A percentile compares a stretch with the other conserved stretches of the same genome.
Conservation (phyloP, 306 rosid genomes). For the Elaeagnus macrophylla region DNA sequence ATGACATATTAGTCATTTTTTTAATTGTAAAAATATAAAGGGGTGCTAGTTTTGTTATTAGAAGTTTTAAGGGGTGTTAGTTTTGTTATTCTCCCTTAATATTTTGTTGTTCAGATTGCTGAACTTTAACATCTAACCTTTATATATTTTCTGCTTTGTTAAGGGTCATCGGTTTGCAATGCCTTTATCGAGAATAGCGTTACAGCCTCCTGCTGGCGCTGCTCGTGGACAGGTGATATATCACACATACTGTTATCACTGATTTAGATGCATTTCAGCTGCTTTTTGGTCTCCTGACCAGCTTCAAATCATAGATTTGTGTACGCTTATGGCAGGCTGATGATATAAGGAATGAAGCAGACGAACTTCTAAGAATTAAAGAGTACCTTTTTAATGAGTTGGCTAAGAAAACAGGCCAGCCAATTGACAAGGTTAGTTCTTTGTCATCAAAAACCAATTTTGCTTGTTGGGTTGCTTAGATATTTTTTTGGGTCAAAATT, state of each 20-base stretch:
- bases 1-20: too few relatives aligned
- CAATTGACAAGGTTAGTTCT: constrained; percentile 70
- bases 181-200: constrained; percentile 76
- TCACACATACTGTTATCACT: background rate
- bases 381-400: constrained; percentile 68
- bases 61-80: too few relatives aligned
- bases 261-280: background rate
- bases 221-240: constrained; percentile 84
- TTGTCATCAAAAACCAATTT: constrained; percentile 3
- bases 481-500: too few relatives aligned
- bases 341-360: constrained; percentile 81
- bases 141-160: constrained; percentile 10
- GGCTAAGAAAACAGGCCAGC: constrained; percentile 75
- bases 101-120: too few relatives aligned
- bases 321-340: constrained; percentile 52
- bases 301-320: constrained; percentile 15
- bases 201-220: constrained; percentile 82
- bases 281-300: constrained; percentile 2
- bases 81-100: too few relatives aligned
- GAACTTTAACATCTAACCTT: background rate
- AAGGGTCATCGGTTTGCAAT: constrained; percentile 75
- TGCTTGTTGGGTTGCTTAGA: background rate
- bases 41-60: too few relatives aligned
- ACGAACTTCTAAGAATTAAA: constrained; percentile 76
- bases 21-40: too few relatives aligned